These are phyloP conservation scores for Acer yangbiense DNA, from an alignment of 345 rosid genomes.

Conservation along the genomic window DNA sequence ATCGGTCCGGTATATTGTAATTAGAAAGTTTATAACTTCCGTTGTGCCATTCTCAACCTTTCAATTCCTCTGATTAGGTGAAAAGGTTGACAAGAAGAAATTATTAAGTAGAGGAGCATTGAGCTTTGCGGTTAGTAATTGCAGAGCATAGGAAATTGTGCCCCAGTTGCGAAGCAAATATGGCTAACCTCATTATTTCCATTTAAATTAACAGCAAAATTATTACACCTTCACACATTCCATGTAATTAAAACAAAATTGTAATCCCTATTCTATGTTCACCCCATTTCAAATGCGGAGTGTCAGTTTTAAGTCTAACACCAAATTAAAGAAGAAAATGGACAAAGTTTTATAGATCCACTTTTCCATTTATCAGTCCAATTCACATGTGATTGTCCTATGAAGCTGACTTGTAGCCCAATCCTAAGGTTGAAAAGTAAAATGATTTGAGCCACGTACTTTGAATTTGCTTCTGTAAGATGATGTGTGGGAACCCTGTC, in stretches of 20 bases:
- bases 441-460: too few species aligned
- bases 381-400: too few species aligned
- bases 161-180: neutral
- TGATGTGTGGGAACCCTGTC: too few species aligned
- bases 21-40: neutral
- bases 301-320: neutral
- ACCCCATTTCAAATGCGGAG: neutral
- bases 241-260: neutral
- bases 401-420: too few species aligned
- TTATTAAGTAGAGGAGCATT: neutral
- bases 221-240: neutral
- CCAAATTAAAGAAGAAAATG: neutral
- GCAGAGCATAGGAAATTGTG: neutral
- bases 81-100: neutral
- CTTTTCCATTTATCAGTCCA: too few species aligned
- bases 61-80: neutral
- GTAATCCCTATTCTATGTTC: neutral
- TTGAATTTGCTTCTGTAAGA: too few species aligned
- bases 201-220: neutral
- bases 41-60: neutral
- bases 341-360: neutral
- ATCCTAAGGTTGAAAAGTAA: too few species aligned
- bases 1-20: neutral
- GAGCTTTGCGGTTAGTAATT: neutral
- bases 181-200: neutral